Evolutionary conservation across 139 green algal species (phyloP), one percentile per base, ranked within the genome.

Genomic region (Tetradesmus obliquus): DNA sequence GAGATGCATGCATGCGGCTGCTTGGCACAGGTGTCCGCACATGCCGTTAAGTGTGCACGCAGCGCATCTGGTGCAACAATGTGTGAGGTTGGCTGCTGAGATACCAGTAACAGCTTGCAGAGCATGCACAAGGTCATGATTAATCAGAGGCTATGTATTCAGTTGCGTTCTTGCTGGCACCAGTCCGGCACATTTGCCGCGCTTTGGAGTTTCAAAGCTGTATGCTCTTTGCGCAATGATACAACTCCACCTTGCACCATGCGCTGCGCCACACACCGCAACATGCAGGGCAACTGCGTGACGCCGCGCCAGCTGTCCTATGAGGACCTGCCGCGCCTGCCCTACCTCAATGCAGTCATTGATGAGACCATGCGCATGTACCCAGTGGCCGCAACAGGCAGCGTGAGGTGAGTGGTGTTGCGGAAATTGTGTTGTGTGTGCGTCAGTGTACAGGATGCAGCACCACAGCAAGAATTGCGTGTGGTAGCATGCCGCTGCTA

Each of bases 311-410:
- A 93, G 91, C 91, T 91, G 74, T 71, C 22, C 5, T 90, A 92
- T n/a, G 94, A 96, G 51, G 94, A 96, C 93, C 93, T 96, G 32
- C 2, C 53, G 12, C 90, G 88, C 22, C 84, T 96, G 90, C 81
- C 91, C 1, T 93, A 93, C 89, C 93, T 96, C 62, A 94, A 93
- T 85, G 91, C 91, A 12, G 91, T 93, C 55, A 93, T 96, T 58
- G 94, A 95, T 51, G 94, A 96, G 92, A 92, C 94, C 91, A 96
- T 96, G 94, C 90, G 94, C 62, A 90, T 95, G 90, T 96, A 84
- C 93, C 94, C 94, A 32, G 94, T 96, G 57, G 93, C 93, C 0
- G 94, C 93, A 3, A 96, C 94, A 9, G 94, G 92, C 1, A 94
- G 91, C 6, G 94, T 95, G 0, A 74, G 94, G 94, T 95, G 83